These are phyloP conservation scores for Dicorynia guianensis DNA, from an alignment of 306 rosid species.

Conservation along the genomic window DNA sequence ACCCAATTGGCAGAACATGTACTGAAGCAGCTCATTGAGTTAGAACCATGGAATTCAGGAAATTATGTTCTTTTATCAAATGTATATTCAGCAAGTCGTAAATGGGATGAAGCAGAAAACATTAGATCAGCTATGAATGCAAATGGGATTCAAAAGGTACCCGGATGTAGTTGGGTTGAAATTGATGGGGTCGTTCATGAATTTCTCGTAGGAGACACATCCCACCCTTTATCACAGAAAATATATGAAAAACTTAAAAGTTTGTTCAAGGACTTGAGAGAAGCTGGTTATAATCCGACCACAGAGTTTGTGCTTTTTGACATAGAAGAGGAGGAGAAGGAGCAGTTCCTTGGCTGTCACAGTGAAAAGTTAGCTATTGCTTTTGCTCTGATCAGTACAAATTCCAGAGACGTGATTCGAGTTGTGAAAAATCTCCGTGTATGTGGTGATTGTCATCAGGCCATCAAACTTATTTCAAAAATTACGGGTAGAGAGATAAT, in stretches of 20 bases:
- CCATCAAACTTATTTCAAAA: conserved; percentile 67
- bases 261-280: conserved; percentile 64
- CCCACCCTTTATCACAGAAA: conserved; percentile 61
- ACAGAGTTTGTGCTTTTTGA: conserved; percentile 78
- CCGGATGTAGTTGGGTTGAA: conserved; percentile 78
- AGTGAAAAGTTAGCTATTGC: conserved; percentile 83
- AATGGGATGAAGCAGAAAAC: conserved; percentile 74
- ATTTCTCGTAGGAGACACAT: conserved; percentile 74
- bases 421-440: conserved; percentile 80
- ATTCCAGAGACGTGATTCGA: conserved; percentile 55
- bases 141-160: conserved; percentile 67
- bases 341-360: conserved; percentile 71
- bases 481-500: conserved; percentile 64
- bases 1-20: conserved; percentile 66
- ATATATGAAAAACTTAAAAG: conserved; percentile 69
- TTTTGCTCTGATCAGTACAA: conserved; percentile 62
- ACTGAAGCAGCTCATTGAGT: conserved; percentile 66
- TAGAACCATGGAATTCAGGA: conserved; percentile 87
- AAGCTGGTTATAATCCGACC: conserved; percentile 72
- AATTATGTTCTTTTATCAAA: conserved; percentile 75
- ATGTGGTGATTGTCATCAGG: conserved; percentile 80
- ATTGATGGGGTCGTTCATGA: conserved; percentile 67
- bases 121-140: conserved; percentile 60
- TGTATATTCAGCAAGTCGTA: conserved; percentile 67
- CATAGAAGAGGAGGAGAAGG: conserved; percentile 80